phyloP scores from a whole-genome alignment of 148 eudicot species.

The Rhododendron vialii region DNA sequence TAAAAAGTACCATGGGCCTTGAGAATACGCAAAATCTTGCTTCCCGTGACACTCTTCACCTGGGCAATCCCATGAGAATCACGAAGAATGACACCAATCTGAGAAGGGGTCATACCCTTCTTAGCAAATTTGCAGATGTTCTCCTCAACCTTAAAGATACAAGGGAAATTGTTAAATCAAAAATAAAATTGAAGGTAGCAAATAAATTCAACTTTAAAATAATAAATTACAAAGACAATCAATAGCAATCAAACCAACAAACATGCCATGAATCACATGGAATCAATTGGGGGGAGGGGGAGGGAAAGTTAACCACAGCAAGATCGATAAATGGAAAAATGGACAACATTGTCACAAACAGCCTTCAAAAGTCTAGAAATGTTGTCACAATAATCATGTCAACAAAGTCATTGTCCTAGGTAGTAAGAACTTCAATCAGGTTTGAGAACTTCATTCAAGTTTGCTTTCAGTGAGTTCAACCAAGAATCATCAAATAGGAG shows the following conservation, averaged over 20 bases:
- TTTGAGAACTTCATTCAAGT: neutral
- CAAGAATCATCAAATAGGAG: neutral
- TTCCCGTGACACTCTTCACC: constrained; percentile 25
- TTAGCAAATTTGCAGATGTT: constrained; percentile 34
- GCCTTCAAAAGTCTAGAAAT: neutral
- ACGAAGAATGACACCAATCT: constrained; percentile 32
- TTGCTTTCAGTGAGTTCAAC: neutral
- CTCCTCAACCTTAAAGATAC: constrained; percentile 31
- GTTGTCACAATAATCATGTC: neutral
- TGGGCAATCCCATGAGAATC: constrained; percentile 33
- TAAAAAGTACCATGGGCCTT: constrained; percentile 34
- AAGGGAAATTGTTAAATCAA: neutral
- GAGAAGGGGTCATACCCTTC: constrained; percentile 34
- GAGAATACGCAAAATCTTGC: constrained; percentile 34
- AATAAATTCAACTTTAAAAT: neutral
- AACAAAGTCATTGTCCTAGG: neutral
- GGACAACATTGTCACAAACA: neutral
- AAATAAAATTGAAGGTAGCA: neutral
- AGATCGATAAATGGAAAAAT: neutral
- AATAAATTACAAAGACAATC: neutral
- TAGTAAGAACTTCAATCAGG: neutral
- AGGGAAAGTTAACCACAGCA: neutral
- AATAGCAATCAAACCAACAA: neutral
- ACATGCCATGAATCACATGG: neutral
- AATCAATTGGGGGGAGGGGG: no score